Evolutionary conservation across 2,329 filamentous ascomycete species (phyloP), one percentile per base, ranked within the genome.

Genomic region (Ophiostoma sp.): DNA sequence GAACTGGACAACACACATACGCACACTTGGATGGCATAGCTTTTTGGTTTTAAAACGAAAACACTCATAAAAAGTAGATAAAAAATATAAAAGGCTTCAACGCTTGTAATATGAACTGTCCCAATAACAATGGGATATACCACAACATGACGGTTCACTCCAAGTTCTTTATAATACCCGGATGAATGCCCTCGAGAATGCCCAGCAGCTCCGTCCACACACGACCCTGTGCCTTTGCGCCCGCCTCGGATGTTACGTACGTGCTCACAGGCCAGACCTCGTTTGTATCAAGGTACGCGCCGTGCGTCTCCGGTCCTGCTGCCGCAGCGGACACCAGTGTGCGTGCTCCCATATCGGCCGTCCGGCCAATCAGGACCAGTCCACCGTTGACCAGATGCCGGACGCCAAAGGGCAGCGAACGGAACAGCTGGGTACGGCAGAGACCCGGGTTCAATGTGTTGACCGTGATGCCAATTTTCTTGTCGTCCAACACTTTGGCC

Each of bases 151-250:
- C 22, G 6, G 15, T 19, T 17, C 66, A 75, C 28, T 73, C 69
- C 9, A 77, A 76, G 19, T 81, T 82, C 36, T 77, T 76, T 8
- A 76, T 78, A 17, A 85, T 76, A 0, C 82, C 83, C 0, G 83
- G 82, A 74, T 85, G 80, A 42, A 86, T 80, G 2, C 70, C 79
- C 69, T 87, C 84, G 39, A 87, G 71, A 25, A 84, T 78, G 12
- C 76, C 81, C 74, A 83, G 64, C 76, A 87, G 75, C 79, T 87
- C 84, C 19, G 76, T 79, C 78, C 81, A 87, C 2, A 85, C 77
- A 73, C 78, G 81, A 63, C 78, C 76, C 73, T 82, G 83, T 71
- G 79, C 74, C 70, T 78, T 71, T 50, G 78, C 76, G 0, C 84
- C 85, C 45, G 84, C 80, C 5, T 81, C 78, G 5, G 83, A 82